Base-by-base conservation (phyloP, 73 alveolate species). In the Blepharisma japonicum region DNA sequence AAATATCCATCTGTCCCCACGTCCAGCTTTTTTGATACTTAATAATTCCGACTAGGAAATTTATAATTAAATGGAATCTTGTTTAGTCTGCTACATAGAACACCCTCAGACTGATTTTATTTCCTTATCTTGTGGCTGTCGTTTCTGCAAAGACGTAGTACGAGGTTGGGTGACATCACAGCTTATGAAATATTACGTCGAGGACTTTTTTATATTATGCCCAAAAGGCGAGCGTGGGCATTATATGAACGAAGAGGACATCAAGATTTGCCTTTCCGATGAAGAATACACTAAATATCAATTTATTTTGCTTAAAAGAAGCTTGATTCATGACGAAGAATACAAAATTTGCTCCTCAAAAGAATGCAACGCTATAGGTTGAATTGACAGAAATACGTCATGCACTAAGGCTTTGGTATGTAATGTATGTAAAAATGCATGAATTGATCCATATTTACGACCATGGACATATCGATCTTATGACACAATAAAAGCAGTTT, bases 111-210 rank as follows among this genome's bases (percentile, higher is more conserved):
- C 42, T 32, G 42, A 32, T 32, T 32, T 32, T 32, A 32, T 32
- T 32, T 32, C 42, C 42, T 32, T 32, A 32, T 32, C 42, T 20
- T 61, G 74, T 5, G 74, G 74, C 14, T 61, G 74, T 48, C 14
- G 49, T 2, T 61, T 61, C 23, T 61, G 74, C 47, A 61, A 61
- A 25, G 38, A 20, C 47, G 14, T 39, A 18, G 74, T 61, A 14
- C n/a, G 74, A 8, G 18, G 47, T 25, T 61, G 74, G 74, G 74
- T 61, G 18, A 61, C 46, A 9, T n/a, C 74, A 9, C 74, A 61
- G 5, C 38, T 61, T 2, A 39, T 14, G 14, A 61, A 61, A 8
- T 61, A 18, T 61, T 25, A 61, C 23, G 23, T 14, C 18, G 74
- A 61, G 14, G 47, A 14, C 47, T 61, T 61, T 61, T 14, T 61